Percentiles rank a stretch among this genome's conserved stretches.
phyloP scores from a whole-genome alignment of 441 rosid species.

The Pelargonium australe region DNA sequence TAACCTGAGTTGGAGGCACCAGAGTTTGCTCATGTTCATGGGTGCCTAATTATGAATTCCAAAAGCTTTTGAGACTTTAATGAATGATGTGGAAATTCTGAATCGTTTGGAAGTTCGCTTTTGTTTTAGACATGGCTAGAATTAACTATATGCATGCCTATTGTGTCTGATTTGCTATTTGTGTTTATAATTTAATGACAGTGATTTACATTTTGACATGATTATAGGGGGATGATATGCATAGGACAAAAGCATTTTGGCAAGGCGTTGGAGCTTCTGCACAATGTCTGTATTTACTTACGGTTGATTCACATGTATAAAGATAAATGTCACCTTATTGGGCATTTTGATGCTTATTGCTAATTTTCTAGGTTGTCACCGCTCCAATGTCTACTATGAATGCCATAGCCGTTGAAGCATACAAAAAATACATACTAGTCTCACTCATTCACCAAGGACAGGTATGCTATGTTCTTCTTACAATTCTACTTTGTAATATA shows the following conservation, averaged over 20 bases:
- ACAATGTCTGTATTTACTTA: slow-evolving; percentile 42
- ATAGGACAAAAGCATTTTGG: slow-evolving; percentile 70
- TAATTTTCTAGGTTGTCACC: slow-evolving; percentile 63
- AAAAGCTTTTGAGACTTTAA: too few species aligned
- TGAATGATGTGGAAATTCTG: too few species aligned
- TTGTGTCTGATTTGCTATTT: background rate
- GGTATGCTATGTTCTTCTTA: slow-evolving; percentile 29
- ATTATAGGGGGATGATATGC: slow-evolving; percentile 89
- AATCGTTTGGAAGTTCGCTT: too few species aligned
- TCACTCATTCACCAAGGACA: slow-evolving; percentile 82
- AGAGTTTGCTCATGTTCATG: too few species aligned
- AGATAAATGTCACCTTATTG: background rate
- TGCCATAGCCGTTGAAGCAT: slow-evolving; percentile 87
- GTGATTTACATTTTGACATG: slow-evolving; percentile 19
- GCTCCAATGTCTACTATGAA: slow-evolving; percentile 72
- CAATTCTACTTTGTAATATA: slow-evolving; percentile 5
- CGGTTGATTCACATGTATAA: slow-evolving; percentile 13
- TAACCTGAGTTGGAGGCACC: too few species aligned
- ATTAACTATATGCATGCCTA: too few species aligned
- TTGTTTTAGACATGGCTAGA: too few species aligned
- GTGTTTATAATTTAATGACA: slow-evolving; percentile 14
- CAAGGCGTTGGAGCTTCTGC: slow-evolving; percentile 93
- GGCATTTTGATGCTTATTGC: slow-evolving; percentile 1
- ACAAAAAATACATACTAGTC: slow-evolving; percentile 80
- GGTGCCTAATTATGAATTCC: too few species aligned